A percentile compares a stretch with the other conserved stretches of the same genome.
Evolutionary conservation across 106 monocot species (phyloP).

Genomic region (Apostasia ramifera): DNA sequence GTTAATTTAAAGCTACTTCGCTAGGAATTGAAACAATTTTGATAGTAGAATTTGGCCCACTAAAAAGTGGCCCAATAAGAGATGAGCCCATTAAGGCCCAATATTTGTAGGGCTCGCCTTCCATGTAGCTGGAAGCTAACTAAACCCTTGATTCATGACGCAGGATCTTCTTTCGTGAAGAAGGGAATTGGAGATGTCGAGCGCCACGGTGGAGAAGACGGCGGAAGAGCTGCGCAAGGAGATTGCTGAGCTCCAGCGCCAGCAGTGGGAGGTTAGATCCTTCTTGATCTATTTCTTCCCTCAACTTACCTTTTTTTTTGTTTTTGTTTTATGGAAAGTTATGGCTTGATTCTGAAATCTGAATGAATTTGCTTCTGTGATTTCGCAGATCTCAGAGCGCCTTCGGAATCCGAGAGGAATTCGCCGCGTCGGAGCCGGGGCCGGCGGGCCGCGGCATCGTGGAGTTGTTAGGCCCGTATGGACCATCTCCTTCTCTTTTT

Average conservation of each 20-base stretch:
- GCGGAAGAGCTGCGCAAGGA: slow-evolving; percentile 89
- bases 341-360: background rate
- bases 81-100: too few relatives aligned
- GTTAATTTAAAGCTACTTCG: too few relatives aligned
- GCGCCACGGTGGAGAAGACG: slow-evolving; percentile 68
- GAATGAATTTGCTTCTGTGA: background rate
- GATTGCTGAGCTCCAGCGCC: slow-evolving; percentile 91
- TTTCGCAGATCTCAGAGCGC: slow-evolving; percentile 73
- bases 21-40: too few relatives aligned
- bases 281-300: background rate
- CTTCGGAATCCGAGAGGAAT: slow-evolving; percentile 82
- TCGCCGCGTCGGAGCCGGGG: slow-evolving; percentile 47
- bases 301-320: background rate
- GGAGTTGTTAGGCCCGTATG: slow-evolving; percentile 65
- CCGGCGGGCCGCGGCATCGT: slow-evolving; percentile 33
- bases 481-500: slow-evolving; percentile 3
- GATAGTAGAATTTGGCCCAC: too few relatives aligned
- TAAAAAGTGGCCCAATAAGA: too few relatives aligned
- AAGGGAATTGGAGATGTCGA: slow-evolving; percentile 16
- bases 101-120: too few relatives aligned
- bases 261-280: slow-evolving; percentile 76
- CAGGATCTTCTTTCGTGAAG: too few relatives aligned
- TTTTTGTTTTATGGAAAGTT: background rate
- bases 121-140: too few relatives aligned
- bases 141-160: too few relatives aligned